Base-by-base conservation (phyloP, 331 rosid genomes). In the Arachis monticola region DNA sequence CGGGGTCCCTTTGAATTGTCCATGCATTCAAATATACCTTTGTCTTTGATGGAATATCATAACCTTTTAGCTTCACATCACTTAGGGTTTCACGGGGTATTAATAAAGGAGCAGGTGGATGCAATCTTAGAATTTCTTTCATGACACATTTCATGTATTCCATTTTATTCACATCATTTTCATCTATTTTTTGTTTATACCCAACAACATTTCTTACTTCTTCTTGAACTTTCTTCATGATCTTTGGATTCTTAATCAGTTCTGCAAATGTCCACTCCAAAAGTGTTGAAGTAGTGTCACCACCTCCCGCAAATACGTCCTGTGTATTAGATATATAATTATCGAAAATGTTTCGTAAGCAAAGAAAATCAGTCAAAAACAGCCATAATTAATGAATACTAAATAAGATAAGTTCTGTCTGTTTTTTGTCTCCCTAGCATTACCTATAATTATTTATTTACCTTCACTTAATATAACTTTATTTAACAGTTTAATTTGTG, bases 61-160 rank as follows among this genome's bases (percentile, higher is more conserved):
- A 81, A 41, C 81, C 88, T 42, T 46, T 80, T 8, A 82, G 2
- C 31, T 74, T 44, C 0, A 74, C 72, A 7, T 12, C 17, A 0
- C 5, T 10, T 0, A 7, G 3, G 13, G 88, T 71, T 51, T 69
- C 62, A 35, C 73, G 13, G 13, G 62, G 73, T 3, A 38, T 14
- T 46, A 69, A 7, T 12, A 68, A 31, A 35, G 73, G 50, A 13
- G 47, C 32, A 7, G 73, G 62, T 32, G 73, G 73, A 14, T 52
- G 60, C 1, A 69, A 35, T 13, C 73, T 69, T 1, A 69, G 35
- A 13, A 51, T 42, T 70, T 70, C 75, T 41, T 70, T 70, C 22
- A 70, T 5, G 6, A 41, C 65, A 71, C 76, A 58, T 11, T 71
- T 71, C 27, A 58, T 12, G 22, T 58, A 57, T 12, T 58, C 59